Evolutionary conservation across 257 asterid genomes (phyloP).

Genomic region (Rhazya stricta): DNA sequence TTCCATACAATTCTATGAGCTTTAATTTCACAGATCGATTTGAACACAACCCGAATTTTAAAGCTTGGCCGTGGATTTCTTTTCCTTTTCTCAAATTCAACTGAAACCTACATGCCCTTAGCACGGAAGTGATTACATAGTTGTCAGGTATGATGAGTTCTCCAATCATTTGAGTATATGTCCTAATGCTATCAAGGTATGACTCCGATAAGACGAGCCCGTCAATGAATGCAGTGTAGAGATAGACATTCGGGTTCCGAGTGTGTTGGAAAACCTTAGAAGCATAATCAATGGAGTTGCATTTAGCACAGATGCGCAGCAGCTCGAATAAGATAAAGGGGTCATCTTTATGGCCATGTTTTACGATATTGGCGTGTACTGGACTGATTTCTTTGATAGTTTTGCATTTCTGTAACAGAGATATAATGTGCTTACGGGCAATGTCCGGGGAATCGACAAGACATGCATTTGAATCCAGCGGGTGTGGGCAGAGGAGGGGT

Average conservation of each 20-base stretch:
- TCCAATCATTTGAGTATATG: slow-evolving; percentile 35
- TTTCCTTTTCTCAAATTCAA: slow-evolving; percentile 31
- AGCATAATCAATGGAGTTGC: slow-evolving; percentile 7
- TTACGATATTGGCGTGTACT: slow-evolving; percentile 36
- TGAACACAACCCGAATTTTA: slow-evolving; percentile 37
- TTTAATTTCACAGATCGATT: slow-evolving; percentile 38
- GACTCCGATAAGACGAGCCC: slow-evolving; percentile 29
- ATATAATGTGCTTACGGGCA: slow-evolving; percentile 28
- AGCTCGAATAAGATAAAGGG: slow-evolving; percentile 43
- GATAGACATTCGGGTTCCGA: neutral
- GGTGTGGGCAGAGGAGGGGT: neutral
- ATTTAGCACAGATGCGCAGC: slow-evolving; percentile 40
- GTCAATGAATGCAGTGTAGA: slow-evolving; percentile 30
- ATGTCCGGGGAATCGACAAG: slow-evolving; percentile 11
- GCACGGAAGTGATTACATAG: slow-evolving; percentile 38
- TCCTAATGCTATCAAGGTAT: slow-evolving; percentile 15
- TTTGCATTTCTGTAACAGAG: slow-evolving; percentile 35
- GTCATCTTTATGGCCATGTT: slow-evolving; percentile 31
- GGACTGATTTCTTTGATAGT: slow-evolving; percentile 26
- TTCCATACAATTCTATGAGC: slow-evolving; percentile 46
- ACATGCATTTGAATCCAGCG: slow-evolving; percentile 5
- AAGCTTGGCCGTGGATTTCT: slow-evolving; percentile 38
- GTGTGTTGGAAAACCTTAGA: neutral
- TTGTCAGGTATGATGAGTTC: slow-evolving; percentile 34
- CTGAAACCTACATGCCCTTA: slow-evolving; percentile 45